Evolutionary conservation across 306 rosid species (phyloP), one percentile per base, ranked within the genome.

Genomic region (Cajanus cajan): DNA sequence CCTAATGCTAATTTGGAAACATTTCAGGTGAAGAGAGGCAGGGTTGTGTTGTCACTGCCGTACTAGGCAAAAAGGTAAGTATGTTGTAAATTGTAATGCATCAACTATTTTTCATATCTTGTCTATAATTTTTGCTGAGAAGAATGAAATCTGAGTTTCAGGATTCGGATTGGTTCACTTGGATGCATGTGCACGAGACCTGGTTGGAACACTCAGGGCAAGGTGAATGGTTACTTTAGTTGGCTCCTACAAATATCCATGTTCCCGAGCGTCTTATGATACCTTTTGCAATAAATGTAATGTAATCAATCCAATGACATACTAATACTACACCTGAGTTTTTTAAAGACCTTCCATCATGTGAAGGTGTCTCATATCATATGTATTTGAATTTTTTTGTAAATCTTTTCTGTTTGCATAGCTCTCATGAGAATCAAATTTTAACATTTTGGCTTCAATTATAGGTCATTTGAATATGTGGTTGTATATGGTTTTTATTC

Each of bases 161-260:
- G 98, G 96, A 82, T 71, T 48, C 89, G 9, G 77, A 78, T 43
- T 88, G 85, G 76, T 28, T 28, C 31, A 86, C 69, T 9, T 90
- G 85, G 92, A 21, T 86, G 66, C 96, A 89, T 68, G 82, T 84
- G 65, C 98, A 94, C 54, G 87, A 90, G 85, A 90, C 95, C 1
- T 80, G 85, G 87, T 39, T 68, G 79, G 84, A 85, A 64, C 86
- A 79, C 34, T 65, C 78, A 7, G 77, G 43, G 61, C 37, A 90
- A 79, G 77, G 63, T 74, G 74, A 48, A 41, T 88, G 86, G 87
- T 19, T 74, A 16, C 3, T 90, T 70, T 92, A 85, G 79, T 47
- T 43, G 10, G 62, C 66, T 51, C 75, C 74, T 8, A 22, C 19
- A 44, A 67, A 75, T 68, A 18, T 76, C 76, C 47, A 50, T 57